Base-by-base conservation (phyloP, 1,139 yeast species). In the Scheffersomyces illinoinensis region DNA sequence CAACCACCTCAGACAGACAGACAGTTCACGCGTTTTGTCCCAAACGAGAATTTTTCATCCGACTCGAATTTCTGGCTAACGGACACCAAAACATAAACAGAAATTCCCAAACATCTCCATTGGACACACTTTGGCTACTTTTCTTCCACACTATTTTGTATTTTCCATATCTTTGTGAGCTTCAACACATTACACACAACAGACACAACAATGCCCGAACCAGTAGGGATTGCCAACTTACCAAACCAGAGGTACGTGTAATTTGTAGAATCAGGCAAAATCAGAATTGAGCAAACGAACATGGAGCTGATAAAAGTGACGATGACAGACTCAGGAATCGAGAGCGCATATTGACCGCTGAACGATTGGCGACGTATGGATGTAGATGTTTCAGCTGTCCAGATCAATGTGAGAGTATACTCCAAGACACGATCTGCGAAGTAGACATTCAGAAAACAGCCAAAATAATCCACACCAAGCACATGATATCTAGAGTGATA, bases 191-290 rank as follows among this genome's bases (percentile, higher is more conserved):
- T 17, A 33, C 14, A 33, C 17, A 33, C 43, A 33, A 33, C 43
- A 48, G 26, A 24, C 50, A 50, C 48, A 21, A 58, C 18, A 24
- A 69, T 68, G 71, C 70, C 71, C 14, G 89, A 85, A 73, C 83
- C 87, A 58, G 84, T 93, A 65, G 99, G 99, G 63, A 88, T 93
- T 68, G 86, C 96, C 58, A 90, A 91, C 68, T 84, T 95, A 68
- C 98, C 99, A 59, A 93, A 93, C 72, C 99, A 95, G 80, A 85
- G 96, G 89, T 88, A 78, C 60, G 90, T 82, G 56, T 33, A 33
- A 33, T 33, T 33, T 33, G 43, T 33, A 10, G 43, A 14, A 10
- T 33, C 43, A 33, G 43, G 14, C 14, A 12, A 17, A 33, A 33
- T 33, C 17, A 3, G 43, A 33, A 33, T 33, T 33, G 43, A 33